Evolutionary conservation across 2,329 filamentous ascomycete genomes (phyloP).

Genomic region (Penicillium sclerotiorum): DNA sequence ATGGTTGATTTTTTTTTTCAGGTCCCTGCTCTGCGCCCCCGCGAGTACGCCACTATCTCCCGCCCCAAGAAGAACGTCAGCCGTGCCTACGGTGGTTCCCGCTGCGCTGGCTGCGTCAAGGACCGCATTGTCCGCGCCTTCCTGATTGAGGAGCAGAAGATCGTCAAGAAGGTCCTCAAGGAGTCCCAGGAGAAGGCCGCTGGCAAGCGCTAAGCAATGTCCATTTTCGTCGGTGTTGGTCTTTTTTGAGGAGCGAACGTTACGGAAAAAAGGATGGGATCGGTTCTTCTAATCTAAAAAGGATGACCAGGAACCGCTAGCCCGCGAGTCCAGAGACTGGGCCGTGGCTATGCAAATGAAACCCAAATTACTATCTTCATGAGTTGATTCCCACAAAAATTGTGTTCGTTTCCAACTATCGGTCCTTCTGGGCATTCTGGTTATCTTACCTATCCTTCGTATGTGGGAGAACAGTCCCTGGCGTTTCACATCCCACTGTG

Average conservation of each 20-base stretch:
- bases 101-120: slow-evolving; percentile 98
- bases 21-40: slow-evolving; percentile 95
- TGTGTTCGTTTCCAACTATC: slow-evolving; percentile 16
- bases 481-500: background rate
- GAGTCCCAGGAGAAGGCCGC: slow-evolving; percentile 77
- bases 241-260: slow-evolving; percentile 40
- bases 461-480: background rate
- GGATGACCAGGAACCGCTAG: slow-evolving; percentile 39
- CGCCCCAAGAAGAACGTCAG: slow-evolving; percentile 99
- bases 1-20: slow-evolving; percentile 40
- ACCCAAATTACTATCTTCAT: slow-evolving; percentile 35
- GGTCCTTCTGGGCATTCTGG: slow-evolving; percentile 7
- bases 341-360: slow-evolving; percentile 39
- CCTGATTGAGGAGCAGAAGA: slow-evolving; percentile 99
- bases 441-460: background rate
- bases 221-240: slow-evolving; percentile 38
- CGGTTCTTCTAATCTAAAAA: slow-evolving; percentile 36
- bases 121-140: slow-evolving; percentile 98
- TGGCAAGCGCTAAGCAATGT: slow-evolving; percentile 47
- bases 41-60: slow-evolving; percentile 96
- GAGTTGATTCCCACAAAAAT: slow-evolving; percentile 24
- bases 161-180: slow-evolving; percentile 99
- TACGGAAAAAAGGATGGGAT: slow-evolving; percentile 42
- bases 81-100: slow-evolving; percentile 96
- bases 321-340: slow-evolving; percentile 27